phyloP scores from a whole-genome alignment of 106 monocot species.

The Allium sativum region DNA sequence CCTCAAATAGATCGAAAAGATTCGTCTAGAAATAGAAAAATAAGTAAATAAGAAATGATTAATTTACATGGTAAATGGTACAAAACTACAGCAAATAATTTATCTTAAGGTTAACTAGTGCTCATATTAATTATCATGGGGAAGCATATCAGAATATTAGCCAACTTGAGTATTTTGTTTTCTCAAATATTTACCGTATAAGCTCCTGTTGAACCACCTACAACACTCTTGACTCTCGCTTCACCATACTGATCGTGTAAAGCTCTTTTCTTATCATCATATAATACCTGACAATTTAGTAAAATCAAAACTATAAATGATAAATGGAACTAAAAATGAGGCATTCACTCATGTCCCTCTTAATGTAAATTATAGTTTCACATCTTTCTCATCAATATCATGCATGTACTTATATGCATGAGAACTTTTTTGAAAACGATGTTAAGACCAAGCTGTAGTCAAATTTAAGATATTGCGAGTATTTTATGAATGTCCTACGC shows the following conservation, averaged over 20 bases:
- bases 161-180: not conserved
- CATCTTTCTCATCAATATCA: too few species aligned
- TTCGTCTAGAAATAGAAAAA: conserved; percentile 42
- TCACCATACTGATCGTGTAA: conserved; percentile 98
- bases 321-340: too few species aligned
- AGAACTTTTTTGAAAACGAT: too few species aligned
- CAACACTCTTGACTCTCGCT: conserved; percentile 78
- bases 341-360: too few species aligned
- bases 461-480: too few species aligned
- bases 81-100: too few species aligned
- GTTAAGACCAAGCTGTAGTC: too few species aligned
- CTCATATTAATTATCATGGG: too few species aligned
- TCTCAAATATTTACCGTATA: conserved; percentile 50
- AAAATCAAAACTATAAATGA: not conserved
- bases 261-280: conserved; percentile 91
- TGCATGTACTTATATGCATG: too few species aligned
- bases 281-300: conserved; percentile 56
- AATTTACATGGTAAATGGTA: too few species aligned
- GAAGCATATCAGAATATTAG: not conserved
- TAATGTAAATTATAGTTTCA: too few species aligned
- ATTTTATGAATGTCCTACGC: too few species aligned
- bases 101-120: not conserved
- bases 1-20: conserved; percentile 97
- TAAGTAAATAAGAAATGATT: not conserved
- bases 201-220: conserved; percentile 67